phyloP scores from a whole-genome alignment of 371 early-diverging fungal genomes.

The Rhizopus delemar region DNA sequence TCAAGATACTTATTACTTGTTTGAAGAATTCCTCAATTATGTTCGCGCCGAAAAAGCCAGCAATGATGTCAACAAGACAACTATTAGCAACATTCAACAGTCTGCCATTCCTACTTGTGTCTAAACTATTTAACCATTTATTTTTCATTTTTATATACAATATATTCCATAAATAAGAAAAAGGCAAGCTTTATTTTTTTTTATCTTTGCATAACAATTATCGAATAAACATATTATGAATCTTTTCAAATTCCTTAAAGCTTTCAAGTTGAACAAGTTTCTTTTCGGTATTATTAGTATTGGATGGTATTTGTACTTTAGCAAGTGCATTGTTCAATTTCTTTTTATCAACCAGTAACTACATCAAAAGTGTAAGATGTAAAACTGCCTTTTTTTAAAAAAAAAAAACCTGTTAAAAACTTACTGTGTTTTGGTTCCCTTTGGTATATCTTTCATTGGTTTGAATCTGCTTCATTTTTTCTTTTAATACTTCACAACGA shows the following conservation, averaged over 20 bases:
- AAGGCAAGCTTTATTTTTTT: not conserved
- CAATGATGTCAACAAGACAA: slow-evolving; percentile 32
- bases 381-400: not conserved
- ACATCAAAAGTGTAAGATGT: not conserved
- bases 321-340: slow-evolving; percentile 22
- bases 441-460: slow-evolving; percentile 6
- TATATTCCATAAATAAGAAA: too few relatives aligned
- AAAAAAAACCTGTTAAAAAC: not conserved
- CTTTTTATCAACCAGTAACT: not conserved
- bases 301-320: slow-evolving; percentile 35
- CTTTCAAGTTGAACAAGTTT: slow-evolving; percentile 31
- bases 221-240: slow-evolving; percentile 31
- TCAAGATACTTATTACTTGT: slow-evolving; percentile 93
- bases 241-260: slow-evolving; percentile 35
- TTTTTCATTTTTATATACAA: not conserved
- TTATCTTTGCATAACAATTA: slow-evolving; percentile 8
- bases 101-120: slow-evolving; percentile 27
- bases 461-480: slow-evolving; percentile 38
- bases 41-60: too few relatives aligned
- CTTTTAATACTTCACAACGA: slow-evolving; percentile 57
- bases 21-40: slow-evolving; percentile 83
- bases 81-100: slow-evolving; percentile 14
- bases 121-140: slow-evolving; percentile 8
- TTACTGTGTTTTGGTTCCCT: not conserved
- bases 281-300: not conserved